Percentiles rank a stretch among this genome's conserved stretches.
These are phyloP conservation scores for Talaromyces funiculosus DNA, from an alignment of 2,329 filamentous ascomycete genomes.

Conservation along the genomic window DNA sequence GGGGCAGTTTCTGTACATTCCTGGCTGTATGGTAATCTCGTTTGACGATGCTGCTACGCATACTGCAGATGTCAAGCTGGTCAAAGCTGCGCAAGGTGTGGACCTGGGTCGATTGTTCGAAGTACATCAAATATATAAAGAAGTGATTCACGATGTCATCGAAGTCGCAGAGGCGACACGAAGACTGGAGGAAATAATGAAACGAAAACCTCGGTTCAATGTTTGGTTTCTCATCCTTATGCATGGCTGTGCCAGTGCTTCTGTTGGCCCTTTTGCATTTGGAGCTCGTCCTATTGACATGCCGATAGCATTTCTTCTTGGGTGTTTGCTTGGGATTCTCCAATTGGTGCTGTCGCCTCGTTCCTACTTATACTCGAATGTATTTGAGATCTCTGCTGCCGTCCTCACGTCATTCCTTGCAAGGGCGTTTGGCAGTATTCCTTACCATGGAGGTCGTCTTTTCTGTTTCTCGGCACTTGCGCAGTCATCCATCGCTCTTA, in stretches of 20 bases:
- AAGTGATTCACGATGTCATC: slow-evolving; percentile 46
- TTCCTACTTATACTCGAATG: slow-evolving; percentile 63
- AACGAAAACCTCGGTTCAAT: slow-evolving; percentile 51
- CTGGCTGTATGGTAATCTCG: slow-evolving; percentile 90
- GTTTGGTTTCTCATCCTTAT: slow-evolving; percentile 56
- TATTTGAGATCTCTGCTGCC: slow-evolving; percentile 61
- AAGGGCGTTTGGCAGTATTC: slow-evolving; percentile 63
- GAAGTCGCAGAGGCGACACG: slow-evolving; percentile 44
- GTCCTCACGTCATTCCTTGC: slow-evolving; percentile 65
- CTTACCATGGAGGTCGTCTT: slow-evolving; percentile 41
- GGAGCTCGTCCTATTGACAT: slow-evolving; percentile 72
- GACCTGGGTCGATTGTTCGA: slow-evolving; percentile 43
- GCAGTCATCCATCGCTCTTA: slow-evolving; percentile 67
- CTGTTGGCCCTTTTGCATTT: slow-evolving; percentile 77
- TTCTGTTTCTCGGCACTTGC: slow-evolving; percentile 71
- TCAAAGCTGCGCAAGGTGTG: slow-evolving; percentile 40
- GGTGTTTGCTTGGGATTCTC: slow-evolving; percentile 66
- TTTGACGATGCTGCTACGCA: slow-evolving; percentile 58
- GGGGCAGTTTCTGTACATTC: slow-evolving; percentile 85
- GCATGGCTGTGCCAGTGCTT: slow-evolving; percentile 70
- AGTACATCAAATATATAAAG: slow-evolving; percentile 46
- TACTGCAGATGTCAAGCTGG: slow-evolving; percentile 45
- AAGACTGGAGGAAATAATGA: slow-evolving; percentile 51
- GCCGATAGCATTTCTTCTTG: slow-evolving; percentile 71
- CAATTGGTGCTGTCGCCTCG: slow-evolving; percentile 70